Evolutionary conservation across 192 early-diverging fungal genomes (phyloP), one percentile per base, ranked within the genome.

Genomic region (Fimicolochytrium jonesii): DNA sequence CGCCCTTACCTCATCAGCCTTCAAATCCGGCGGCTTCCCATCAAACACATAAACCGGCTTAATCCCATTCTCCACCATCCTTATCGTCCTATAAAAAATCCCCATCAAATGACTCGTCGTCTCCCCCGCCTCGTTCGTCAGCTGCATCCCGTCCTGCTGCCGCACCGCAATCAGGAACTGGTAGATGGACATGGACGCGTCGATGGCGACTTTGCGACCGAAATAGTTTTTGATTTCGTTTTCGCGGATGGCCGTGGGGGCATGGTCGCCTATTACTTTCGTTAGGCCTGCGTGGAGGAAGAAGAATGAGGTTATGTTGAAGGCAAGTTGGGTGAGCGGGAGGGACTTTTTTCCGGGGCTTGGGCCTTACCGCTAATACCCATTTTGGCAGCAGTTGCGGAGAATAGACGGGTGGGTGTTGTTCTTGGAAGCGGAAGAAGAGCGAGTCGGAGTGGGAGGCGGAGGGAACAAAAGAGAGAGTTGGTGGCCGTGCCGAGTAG

Each of bases 131-230:
- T 91, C 89, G 53, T 91, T 93, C 11, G 87, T 88, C 42, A 99
- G 77, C 61, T 92, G 86, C 75, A 90, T 84, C 1, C 96, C 96
- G 55, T 97, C 94, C 22, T 78, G 74, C 22, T 75, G 73, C 28
- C 96, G 83, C 36, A 99, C 94, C 9, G 94, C 96, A 47, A 99
- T 91, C 69, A 99, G 85, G 76, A 99, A 99, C 78, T 99, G 96
- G 70, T 99, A 99, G 45, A 99, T 88, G 42, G 89, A 88, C 85
- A 93, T 99, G 13, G 94, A 96, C 20, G 96, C 96, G 66, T 99
- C 96, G 42, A 99, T 90, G 18, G 96, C 96, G 4, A 99, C 89
- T 62, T 95, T 97, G 52, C 92, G 87, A 0, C 94, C 92, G 69
- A 95, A 93, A 35, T 87, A 91, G 70, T 85, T 90, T 61, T 90